Evolutionary conservation across 345 rosid genomes (phyloP).

Genomic region (Draba incana): DNA sequence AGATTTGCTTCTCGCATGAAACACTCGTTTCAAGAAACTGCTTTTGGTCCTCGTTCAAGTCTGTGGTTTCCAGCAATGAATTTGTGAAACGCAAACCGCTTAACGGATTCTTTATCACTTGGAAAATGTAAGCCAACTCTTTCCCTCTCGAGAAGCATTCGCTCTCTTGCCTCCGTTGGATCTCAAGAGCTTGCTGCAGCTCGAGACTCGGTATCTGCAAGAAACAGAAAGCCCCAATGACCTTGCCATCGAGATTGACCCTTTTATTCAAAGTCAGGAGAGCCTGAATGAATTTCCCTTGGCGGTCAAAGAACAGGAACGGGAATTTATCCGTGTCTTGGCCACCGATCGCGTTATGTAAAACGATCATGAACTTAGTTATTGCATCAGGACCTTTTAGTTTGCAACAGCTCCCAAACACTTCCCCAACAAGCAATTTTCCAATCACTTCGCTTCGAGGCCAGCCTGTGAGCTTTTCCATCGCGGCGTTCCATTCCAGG

Average conservation of each 20-base stretch:
- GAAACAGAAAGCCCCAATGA: constrained; percentile 93
- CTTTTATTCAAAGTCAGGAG: constrained; percentile 91
- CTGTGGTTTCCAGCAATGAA: constrained; percentile 74
- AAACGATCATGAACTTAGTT: constrained; percentile 87
- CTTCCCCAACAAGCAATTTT: constrained; percentile 91
- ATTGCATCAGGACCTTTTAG: constrained; percentile 90
- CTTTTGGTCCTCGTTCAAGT: constrained; percentile 79
- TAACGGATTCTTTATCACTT: constrained; percentile 75
- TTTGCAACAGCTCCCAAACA: constrained; percentile 84
- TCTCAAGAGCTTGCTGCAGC: constrained; percentile 78
- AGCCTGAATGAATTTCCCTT: constrained; percentile 72
- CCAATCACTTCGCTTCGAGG: constrained; percentile 67
- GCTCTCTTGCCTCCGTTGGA: constrained; percentile 76
- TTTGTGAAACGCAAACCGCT: constrained; percentile 77
- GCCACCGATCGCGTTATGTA: constrained; percentile 90
- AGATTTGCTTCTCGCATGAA: constrained; percentile 89
- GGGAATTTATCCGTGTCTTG: constrained; percentile 84
- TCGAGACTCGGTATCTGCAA: constrained; percentile 94
- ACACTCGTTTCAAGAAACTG: constrained; percentile 81
- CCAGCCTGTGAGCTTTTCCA: constrained; percentile 97
- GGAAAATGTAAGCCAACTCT: constrained; percentile 85
- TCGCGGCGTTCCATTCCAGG: constrained; percentile 96
- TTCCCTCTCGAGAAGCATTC: constrained; percentile 64
- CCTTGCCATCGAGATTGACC: constrained; percentile 66
- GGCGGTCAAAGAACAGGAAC: constrained; percentile 74